Evolutionary conservation across 768 basidiomycete species (phyloP), one percentile per base, ranked within the genome.

Genomic region (Rhizopogon salebrosus): DNA sequence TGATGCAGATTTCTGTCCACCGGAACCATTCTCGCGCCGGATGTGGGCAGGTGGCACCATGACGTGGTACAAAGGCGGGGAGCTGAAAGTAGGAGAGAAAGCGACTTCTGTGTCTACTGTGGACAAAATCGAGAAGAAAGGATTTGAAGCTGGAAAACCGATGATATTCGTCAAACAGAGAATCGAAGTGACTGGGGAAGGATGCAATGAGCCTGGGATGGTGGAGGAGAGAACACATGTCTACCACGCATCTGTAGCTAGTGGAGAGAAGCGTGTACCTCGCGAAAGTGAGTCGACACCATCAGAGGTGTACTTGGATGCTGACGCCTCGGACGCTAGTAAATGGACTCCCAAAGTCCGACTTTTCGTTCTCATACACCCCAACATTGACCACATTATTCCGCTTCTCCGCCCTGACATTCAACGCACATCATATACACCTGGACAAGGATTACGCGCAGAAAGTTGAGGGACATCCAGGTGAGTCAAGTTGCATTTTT

Each of bases 351-450:
- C 83, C 83, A 11, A 54, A 61, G 3, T 65, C 74, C 0, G 79
- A 84, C 56, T 84, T 88, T 64, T 76, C 80, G 4, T 84, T 89
- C 65, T 74, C 70, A 27, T 90, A 83, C 62, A 80, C 70, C 13
- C 90, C 90, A 3, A 82, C 78, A 23, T 68, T 82, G 34, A 82
- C 84, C 8, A 89, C 86, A 0, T 72, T 93, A 20, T 94, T 94
- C 72, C 83, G 89, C 22, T 94, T 87, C 70, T 92, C 89, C 4
- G 89, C 91, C 18, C 73, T 94, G 22, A 92, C 85, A 58, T 91
- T 90, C 72, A 93, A 94, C 60, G 87, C 81, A 11, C 91, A 94
- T 58, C 77, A 83, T 58, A 89, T 94, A 57, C 91, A 94, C 67
- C 78, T 92, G 24, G 89, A 92, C 69, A 81, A 82, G 53, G 80